phyloP scores from a whole-genome alignment of 2,329 filamentous ascomycete genomes.

The Keithomyces neogunnii region DNA sequence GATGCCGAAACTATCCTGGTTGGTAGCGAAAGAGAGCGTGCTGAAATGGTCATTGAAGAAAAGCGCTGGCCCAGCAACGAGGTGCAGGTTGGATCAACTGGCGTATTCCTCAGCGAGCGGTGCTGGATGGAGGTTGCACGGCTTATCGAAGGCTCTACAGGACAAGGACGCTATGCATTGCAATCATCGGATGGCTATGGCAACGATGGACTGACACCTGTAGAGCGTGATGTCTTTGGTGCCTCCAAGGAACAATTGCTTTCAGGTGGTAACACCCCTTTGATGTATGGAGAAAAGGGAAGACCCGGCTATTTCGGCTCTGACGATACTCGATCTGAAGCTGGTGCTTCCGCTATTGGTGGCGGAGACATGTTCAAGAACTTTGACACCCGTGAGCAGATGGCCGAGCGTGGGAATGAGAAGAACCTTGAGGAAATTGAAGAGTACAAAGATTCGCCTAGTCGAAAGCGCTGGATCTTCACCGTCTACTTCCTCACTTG shows the following conservation, averaged over 20 bases:
- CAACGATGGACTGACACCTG: slow-evolving; percentile 52
- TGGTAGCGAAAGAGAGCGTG: slow-evolving; percentile 86
- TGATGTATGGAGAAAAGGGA: slow-evolving; percentile 65
- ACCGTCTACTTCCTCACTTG: slow-evolving; percentile 78
- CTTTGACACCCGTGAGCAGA: slow-evolving; percentile 83
- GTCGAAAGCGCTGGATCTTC: slow-evolving; percentile 85
- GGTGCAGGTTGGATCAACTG: slow-evolving; percentile 81
- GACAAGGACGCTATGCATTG: slow-evolving; percentile 29
- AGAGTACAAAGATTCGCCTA: slow-evolving; percentile 65
- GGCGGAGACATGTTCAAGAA: slow-evolving; percentile 98
- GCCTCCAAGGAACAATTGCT: slow-evolving; percentile 54
- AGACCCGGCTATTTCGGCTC: slow-evolving; percentile 72
- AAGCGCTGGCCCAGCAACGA: slow-evolving; percentile 91
- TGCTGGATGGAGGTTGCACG: slow-evolving; percentile 90
- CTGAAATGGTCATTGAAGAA: slow-evolving; percentile 83
- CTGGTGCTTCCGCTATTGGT: slow-evolving; percentile 82
- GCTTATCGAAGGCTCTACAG: slow-evolving; percentile 54
- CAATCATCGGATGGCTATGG: slow-evolving; percentile 55
- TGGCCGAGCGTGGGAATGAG: slow-evolving; percentile 91
- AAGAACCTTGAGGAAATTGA: slow-evolving; percentile 88
- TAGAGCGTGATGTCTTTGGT: slow-evolving; percentile 51
- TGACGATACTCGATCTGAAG: slow-evolving; percentile 85
- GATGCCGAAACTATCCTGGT: slow-evolving; percentile 80
- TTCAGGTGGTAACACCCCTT: slow-evolving; percentile 45
- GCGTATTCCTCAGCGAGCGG: slow-evolving; percentile 89